phyloP scores from a whole-genome alignment of 495 filamentous ascomycete genomes.

The Penicillium angulare region DNA sequence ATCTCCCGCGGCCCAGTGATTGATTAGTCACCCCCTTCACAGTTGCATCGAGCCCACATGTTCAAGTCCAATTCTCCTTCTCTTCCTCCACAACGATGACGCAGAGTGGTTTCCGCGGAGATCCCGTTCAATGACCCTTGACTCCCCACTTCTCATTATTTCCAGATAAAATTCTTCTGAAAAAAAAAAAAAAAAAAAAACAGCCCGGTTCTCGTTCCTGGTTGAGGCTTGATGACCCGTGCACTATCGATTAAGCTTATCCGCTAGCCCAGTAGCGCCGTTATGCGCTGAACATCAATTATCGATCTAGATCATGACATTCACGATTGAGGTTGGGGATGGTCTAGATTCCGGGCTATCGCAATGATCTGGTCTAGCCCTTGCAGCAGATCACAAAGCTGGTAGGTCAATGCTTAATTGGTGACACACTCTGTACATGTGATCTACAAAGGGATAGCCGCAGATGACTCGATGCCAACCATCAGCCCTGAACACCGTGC shows the following conservation, averaged over 20 bases:
- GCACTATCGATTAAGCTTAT: constrained; percentile 13
- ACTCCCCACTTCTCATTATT: not conserved
- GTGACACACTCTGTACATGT: too few species aligned
- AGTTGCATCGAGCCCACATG: constrained; percentile 12
- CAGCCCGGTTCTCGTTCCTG: constrained; percentile 2
- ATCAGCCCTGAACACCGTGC: too few species aligned
- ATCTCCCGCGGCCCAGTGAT: not conserved
- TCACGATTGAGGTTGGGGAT: too few species aligned
- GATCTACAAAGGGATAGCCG: not conserved
- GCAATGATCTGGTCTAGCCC: not conserved
- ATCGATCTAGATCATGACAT: not conserved
- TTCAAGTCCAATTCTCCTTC: constrained; percentile 1
- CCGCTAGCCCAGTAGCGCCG: constrained; percentile 1
- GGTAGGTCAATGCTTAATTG: not conserved
- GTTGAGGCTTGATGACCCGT: constrained; percentile 5
- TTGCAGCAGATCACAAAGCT: not conserved
- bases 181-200: not conserved
- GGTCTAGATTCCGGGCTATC: not conserved
- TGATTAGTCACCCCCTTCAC: not conserved
- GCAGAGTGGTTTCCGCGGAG: not conserved
- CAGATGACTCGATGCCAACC: not conserved
- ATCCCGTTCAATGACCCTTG: not conserved
- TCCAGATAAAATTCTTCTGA: not conserved
- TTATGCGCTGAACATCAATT: not conserved
- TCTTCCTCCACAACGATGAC: constrained; percentile 2